Conservation (phyloP, 129 eudicot genomes). For the Apium graveolens region DNA sequence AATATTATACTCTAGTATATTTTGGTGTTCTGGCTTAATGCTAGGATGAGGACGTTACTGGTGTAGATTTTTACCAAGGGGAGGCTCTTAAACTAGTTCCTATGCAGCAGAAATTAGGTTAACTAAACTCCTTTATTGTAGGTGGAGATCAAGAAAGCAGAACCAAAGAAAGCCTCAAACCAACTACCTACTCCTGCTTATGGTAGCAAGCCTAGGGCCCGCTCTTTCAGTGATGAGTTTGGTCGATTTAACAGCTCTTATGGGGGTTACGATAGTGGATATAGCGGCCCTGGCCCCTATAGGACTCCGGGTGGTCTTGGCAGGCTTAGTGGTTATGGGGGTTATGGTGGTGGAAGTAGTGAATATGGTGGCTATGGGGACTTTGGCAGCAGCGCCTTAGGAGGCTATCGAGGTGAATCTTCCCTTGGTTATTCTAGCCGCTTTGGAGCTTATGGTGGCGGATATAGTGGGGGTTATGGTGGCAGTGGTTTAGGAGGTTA, state of each 20-base stretch:
- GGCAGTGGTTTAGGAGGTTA: conserved; percentile 27
- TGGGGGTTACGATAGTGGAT: conserved; percentile 25
- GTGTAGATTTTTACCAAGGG: conserved; percentile 10
- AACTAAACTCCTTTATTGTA: conserved; percentile 27
- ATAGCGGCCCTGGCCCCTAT: conserved; percentile 29
- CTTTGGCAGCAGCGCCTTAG: conserved; percentile 34
- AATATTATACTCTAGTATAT: neutral
- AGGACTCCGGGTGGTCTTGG: conserved; percentile 29
- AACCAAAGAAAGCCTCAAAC: conserved; percentile 29
- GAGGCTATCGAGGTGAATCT: conserved; percentile 45
- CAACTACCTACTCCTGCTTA: conserved; percentile 25
- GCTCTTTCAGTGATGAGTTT: conserved; percentile 26
- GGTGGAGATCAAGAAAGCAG: conserved; percentile 33
- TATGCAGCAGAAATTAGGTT: conserved; percentile 23
- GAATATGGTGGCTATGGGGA: conserved; percentile 54
- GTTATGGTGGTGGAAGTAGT: conserved; percentile 43
- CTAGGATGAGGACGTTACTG: conserved; percentile 16
- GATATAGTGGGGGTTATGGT: conserved; percentile 40
- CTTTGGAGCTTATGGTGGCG: conserved; percentile 46
- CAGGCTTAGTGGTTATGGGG: conserved; percentile 51
- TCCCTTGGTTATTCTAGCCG: conserved; percentile 45
- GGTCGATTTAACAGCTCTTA: conserved; percentile 25
- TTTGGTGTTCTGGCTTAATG: neutral
- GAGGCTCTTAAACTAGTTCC: conserved; percentile 17
- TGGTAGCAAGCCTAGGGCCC: conserved; percentile 30